Conservation (phyloP, 2,329 filamentous ascomycete genomes). For the Neoascochyta sp. region DNA sequence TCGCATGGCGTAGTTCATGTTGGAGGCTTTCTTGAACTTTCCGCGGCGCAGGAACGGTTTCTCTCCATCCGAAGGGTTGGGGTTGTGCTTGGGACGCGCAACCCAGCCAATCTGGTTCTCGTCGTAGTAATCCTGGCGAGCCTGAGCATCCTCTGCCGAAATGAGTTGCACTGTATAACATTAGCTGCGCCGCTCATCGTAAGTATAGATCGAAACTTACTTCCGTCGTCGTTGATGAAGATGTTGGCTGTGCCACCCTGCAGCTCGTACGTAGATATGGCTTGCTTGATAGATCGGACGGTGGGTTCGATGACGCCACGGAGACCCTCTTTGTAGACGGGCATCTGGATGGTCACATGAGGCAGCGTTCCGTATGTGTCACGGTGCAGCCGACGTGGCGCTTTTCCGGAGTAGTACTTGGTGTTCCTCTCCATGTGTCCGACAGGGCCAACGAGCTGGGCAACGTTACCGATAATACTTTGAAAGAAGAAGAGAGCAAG, state of each 20-base stretch:
- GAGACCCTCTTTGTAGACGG: conserved; percentile 83
- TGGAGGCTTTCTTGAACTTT: conserved; percentile 54
- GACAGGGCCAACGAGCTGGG: conserved; percentile 69
- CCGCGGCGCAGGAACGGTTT: conserved; percentile 26
- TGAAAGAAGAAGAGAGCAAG: conserved; percentile 48
- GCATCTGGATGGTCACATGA: conserved; percentile 74
- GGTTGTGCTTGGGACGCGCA: conserved; percentile 45
- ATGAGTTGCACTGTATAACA: conserved; percentile 52
- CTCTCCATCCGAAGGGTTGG: conserved; percentile 15
- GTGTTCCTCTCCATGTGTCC: conserved; percentile 71
- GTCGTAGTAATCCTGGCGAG: conserved; percentile 48
- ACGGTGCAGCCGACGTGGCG: conserved; percentile 51
- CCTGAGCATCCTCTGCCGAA: conserved; percentile 43
- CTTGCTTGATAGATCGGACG: conserved; percentile 71
- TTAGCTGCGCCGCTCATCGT: too few relatives aligned
- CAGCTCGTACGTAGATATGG: conserved; percentile 51
- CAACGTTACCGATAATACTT: conserved; percentile 18
- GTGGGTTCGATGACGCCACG: conserved; percentile 71
- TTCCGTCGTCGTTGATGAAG: conserved; percentile 66
- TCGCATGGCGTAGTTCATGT: conserved; percentile 69
- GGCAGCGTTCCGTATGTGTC: conserved; percentile 54
- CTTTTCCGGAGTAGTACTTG: conserved; percentile 71
- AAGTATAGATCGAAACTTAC: too few relatives aligned
- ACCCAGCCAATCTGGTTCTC: conserved; percentile 52
- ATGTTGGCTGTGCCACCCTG: conserved; percentile 64